Base-by-base conservation (phyloP, 805 yeast genomes). In the Ogataea trehaloabstinens region DNA sequence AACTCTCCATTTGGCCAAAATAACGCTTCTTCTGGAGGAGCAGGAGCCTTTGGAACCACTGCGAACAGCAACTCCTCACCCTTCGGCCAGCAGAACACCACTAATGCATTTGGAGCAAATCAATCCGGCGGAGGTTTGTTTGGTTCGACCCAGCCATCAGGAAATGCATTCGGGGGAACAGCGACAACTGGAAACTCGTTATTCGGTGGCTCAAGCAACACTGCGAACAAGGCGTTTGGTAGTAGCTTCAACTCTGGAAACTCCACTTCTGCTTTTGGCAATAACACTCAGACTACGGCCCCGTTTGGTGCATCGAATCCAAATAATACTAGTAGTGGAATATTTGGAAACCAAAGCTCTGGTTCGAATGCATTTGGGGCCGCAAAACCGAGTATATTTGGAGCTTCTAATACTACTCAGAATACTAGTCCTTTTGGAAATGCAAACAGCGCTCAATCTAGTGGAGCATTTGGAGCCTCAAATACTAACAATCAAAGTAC, bases 51-150 rank as follows among this genome's bases (percentile, higher is more conserved):
- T 45, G 67, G 67, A 8, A 19, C 33, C 16, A 2, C 40, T 2
- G 38, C 55, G 27, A 33, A 45, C 19, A 45, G 32, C 17, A 32
- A 46, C 22, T 38, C 56, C 12, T 45, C 68, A 12, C 66, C 76
- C 2, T 66, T 74, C 13, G 73, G 74, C 53, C 70, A 67, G n/a
- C 46, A 49, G 31, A 31, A 40, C n/a, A 32, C 40, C 21, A 45
- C 44, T 25, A 29, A 60, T 10, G 60, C 63, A 34, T 64, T 60
- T 41, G 66, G 70, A 1, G 54, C 55, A 48, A 41, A 38, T 48
- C 33, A 52, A 38, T 13, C 43, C 25, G 47, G 41, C 10, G 70
- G 71, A 20, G 51, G 53, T 28, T 45, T 47, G 24, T 49, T 47
- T 35, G 53, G 48, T 16, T 8, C 33, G 20, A 17, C 33, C 8